Conservation (phyloP, 2,329 filamentous ascomycete genomes). For the Curvularia eragrostidis region DNA sequence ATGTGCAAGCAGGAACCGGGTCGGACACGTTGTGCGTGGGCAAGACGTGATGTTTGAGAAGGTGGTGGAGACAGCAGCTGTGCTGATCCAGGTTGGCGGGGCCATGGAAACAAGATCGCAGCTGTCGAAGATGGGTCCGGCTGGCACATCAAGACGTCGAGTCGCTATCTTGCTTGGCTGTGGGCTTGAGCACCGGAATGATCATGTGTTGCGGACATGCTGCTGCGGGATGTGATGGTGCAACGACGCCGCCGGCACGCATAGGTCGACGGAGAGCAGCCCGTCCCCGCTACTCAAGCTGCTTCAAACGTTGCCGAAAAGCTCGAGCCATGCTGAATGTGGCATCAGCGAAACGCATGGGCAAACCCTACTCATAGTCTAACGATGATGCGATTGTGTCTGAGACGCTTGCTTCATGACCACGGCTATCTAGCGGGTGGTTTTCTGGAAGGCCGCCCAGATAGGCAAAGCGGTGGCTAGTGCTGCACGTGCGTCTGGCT, state of each 20-base stretch:
- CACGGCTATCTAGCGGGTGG: slow-evolving; percentile 9
- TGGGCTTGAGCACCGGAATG: slow-evolving; percentile 19
- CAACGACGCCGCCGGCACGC: too few relatives aligned
- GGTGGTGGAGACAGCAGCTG: neutral
- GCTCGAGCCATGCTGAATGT: slow-evolving; percentile 10
- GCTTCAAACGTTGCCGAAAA: neutral
- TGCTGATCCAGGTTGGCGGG: slow-evolving; percentile 2
- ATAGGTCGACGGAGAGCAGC: too few relatives aligned
- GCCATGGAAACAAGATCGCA: slow-evolving; percentile 22
- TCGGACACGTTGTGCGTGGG: neutral
- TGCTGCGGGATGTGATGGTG: too few relatives aligned
- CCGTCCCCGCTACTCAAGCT: neutral
- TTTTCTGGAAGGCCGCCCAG: slow-evolving; percentile 18
- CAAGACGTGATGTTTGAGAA: neutral
- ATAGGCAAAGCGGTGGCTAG: slow-evolving; percentile 24
- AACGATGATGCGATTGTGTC: slow-evolving; percentile 1
- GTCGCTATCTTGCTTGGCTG: slow-evolving; percentile 17
- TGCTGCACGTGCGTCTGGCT: slow-evolving; percentile 13
- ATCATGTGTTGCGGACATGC: too few relatives aligned
- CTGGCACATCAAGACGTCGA: slow-evolving; percentile 24
- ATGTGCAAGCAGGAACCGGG: neutral
- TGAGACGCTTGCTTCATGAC: slow-evolving; percentile 12
- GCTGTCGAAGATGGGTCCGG: slow-evolving; percentile 14
- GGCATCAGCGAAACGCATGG: slow-evolving; percentile 11
- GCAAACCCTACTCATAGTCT: slow-evolving; percentile 9